phyloP scores from a whole-genome alignment of 2,329 filamentous ascomycete species.

The Hypoxylon rubiginosum region DNA sequence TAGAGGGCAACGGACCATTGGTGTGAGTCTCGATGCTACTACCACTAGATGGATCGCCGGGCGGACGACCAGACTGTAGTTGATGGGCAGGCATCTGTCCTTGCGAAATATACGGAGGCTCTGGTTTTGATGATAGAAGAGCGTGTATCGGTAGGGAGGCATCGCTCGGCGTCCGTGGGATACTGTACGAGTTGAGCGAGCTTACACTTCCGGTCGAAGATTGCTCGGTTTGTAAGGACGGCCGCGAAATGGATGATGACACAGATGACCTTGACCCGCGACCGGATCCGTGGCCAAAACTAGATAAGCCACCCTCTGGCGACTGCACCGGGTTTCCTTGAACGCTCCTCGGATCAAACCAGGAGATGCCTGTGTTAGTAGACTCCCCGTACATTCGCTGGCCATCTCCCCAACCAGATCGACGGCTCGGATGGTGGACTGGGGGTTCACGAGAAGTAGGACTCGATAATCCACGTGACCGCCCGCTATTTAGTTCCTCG shows the following conservation, averaged over 20 bases:
- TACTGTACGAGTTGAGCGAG: conserved; percentile 57
- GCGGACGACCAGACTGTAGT: conserved; percentile 36
- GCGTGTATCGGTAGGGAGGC: conserved; percentile 68
- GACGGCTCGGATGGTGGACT: conserved; percentile 34
- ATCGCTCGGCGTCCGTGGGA: conserved; percentile 63
- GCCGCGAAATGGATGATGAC: conserved; percentile 50
- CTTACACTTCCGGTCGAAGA: conserved; percentile 60
- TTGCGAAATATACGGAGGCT: conserved; percentile 44
- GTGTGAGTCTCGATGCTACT: conserved; percentile 25
- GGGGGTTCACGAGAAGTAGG: conserved; percentile 49
- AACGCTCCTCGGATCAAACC: conserved; percentile 46
- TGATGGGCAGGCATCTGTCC: conserved; percentile 38
- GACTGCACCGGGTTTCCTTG: conserved; percentile 42
- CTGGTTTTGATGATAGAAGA: conserved; percentile 60
- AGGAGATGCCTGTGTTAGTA: conserved; percentile 33
- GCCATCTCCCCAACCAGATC: conserved; percentile 42
- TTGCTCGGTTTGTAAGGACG: conserved; percentile 61
- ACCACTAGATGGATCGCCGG: conserved; percentile 29
- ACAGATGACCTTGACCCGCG: conserved; percentile 43
- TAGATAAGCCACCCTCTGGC: conserved; percentile 43
- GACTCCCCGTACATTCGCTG: conserved; percentile 40
- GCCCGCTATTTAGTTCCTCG: conserved; percentile 48
- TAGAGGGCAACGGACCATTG: conserved; percentile 33
- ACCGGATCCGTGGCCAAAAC: conserved; percentile 33
- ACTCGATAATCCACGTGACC: conserved; percentile 48